Evolutionary conservation across 169 alveolate genomes (phyloP).

Genomic region (Theileria equi): DNA sequence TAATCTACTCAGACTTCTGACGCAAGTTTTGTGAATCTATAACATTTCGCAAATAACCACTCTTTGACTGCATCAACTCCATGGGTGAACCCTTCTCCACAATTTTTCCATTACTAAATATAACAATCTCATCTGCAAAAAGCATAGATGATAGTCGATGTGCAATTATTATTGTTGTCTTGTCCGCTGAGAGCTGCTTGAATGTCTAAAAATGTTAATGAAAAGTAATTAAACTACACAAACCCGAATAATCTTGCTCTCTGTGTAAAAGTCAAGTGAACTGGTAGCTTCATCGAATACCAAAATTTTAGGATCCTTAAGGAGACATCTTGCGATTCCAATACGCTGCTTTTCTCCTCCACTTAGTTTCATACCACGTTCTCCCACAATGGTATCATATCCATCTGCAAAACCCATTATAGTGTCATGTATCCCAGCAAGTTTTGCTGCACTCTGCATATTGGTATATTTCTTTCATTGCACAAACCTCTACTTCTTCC

Average conservation of each 20-base stretch:
- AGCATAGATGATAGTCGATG: slow-evolving; percentile 87
- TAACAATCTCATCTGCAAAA: slow-evolving; percentile 80
- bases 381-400: slow-evolving; percentile 84
- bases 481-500: slow-evolving; percentile 63
- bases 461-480: not conserved
- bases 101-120: slow-evolving; percentile 81
- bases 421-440: slow-evolving; percentile 66
- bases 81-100: slow-evolving; percentile 86
- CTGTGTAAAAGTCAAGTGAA: slow-evolving; percentile 87
- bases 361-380: slow-evolving; percentile 77
- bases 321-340: slow-evolving; percentile 86
- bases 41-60: slow-evolving; percentile 62
- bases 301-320: slow-evolving; percentile 82
- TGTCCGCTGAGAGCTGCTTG: slow-evolving; percentile 63
- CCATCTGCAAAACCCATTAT: slow-evolving; percentile 64
- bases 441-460: slow-evolving; percentile 43
- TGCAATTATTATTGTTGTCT: slow-evolving; percentile 87
- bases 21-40: slow-evolving; percentile 62
- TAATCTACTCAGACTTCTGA: slow-evolving; percentile 39
- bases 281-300: slow-evolving; percentile 96
- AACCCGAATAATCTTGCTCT: slow-evolving; percentile 57
- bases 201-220: slow-evolving; percentile 31
- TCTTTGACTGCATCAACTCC: slow-evolving; percentile 63
- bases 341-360: slow-evolving; percentile 88
- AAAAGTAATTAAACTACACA: not conserved